phyloP scores from a whole-genome alignment of 495 filamentous ascomycete species.

The Aspergillus ellipticus region DNA sequence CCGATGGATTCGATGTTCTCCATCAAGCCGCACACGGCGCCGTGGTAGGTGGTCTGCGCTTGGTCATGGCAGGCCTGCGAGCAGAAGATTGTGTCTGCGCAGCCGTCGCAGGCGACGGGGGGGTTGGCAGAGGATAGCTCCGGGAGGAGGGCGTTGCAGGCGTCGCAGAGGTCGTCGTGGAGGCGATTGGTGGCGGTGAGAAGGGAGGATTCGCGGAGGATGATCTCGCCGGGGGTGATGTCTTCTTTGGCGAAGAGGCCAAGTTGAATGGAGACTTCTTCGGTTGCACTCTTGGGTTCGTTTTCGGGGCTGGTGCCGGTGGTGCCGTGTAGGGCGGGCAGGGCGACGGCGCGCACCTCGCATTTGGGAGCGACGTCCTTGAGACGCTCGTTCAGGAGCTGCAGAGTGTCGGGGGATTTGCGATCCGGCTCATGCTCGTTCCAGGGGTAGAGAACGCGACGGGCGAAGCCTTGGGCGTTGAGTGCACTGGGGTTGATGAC shows the following conservation, averaged over 20 bases:
- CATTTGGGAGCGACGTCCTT: slow-evolving; percentile 60
- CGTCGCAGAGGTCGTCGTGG: slow-evolving; percentile 78
- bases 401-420: slow-evolving; percentile 63
- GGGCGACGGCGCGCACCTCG: slow-evolving; percentile 64
- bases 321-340: slow-evolving; percentile 63
- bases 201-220: slow-evolving; percentile 74
- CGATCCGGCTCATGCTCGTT: slow-evolving; percentile 86
- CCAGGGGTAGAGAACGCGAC: slow-evolving; percentile 91
- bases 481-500: slow-evolving; percentile 50
- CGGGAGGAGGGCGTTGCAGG: slow-evolving; percentile 73
- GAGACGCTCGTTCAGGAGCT: slow-evolving; percentile 63
- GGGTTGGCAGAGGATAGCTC: slow-evolving; percentile 43
- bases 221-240: slow-evolving; percentile 69
- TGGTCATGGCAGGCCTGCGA: slow-evolving; percentile 63
- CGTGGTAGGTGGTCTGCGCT: slow-evolving; percentile 77
- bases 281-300: slow-evolving; percentile 8
- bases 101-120: slow-evolving; percentile 64
- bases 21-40: slow-evolving; percentile 72
- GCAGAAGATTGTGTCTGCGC: slow-evolving; percentile 85
- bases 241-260: slow-evolving; percentile 85
- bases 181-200: slow-evolving; percentile 79
- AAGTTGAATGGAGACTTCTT: slow-evolving; percentile 60
- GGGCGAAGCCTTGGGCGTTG: slow-evolving; percentile 70
- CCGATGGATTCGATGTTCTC: slow-evolving; percentile 75
- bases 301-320: slow-evolving; percentile 18